Conservation (phyloP, 257 asterid species). For the Nicotiana tomentosiformis region DNA sequence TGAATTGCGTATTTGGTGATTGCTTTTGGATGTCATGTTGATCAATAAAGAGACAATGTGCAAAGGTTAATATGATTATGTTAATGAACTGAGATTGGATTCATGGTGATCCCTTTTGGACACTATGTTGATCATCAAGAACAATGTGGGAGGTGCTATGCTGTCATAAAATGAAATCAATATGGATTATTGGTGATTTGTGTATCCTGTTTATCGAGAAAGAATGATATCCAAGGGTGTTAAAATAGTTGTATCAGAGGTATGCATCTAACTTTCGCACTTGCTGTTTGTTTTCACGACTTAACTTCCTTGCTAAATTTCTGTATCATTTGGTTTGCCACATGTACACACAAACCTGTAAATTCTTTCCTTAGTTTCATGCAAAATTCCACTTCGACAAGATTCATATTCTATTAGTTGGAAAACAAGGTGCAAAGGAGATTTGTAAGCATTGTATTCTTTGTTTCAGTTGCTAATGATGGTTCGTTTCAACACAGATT, state of each 20-base stretch:
- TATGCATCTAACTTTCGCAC: background rate
- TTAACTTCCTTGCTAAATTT: background rate
- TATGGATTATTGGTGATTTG: background rate
- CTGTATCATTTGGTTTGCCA: background rate
- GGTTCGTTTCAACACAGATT: background rate
- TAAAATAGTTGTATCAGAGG: background rate
- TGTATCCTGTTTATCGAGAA: background rate
- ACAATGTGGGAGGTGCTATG: background rate
- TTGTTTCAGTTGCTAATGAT: background rate
- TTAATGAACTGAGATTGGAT: background rate
- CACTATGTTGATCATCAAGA: background rate
- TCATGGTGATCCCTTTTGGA: background rate
- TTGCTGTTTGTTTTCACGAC: background rate
- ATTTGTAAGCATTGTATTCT: conserved; percentile 1
- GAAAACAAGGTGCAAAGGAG: background rate
- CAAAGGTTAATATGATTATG: background rate
- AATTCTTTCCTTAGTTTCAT: background rate
- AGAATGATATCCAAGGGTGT: background rate
- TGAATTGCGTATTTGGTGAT: background rate
- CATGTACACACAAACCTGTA: background rate
- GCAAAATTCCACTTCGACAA: background rate
- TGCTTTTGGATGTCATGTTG: conserved; percentile 1
- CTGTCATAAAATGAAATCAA: background rate
- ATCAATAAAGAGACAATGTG: background rate
- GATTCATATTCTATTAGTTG: background rate